A percentile compares a stretch with the other conserved stretches of the same genome.
These are phyloP conservation scores for Silene uniflora DNA, from an alignment of 148 eudicot species.

Conservation along the genomic window DNA sequence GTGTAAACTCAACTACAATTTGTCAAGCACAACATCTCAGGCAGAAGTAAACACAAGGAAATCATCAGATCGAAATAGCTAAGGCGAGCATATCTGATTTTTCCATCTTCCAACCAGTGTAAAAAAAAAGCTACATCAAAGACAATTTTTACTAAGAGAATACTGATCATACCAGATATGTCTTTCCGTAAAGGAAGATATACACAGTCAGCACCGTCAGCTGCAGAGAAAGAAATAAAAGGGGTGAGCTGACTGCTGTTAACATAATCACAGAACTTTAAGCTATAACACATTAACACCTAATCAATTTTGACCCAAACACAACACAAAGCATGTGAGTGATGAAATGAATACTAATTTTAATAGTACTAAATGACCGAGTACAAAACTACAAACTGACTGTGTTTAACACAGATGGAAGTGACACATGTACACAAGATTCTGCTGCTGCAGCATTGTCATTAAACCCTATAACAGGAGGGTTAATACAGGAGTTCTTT, in stretches of 20 bases:
- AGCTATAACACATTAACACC: too few species aligned
- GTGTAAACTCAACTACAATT: neutral
- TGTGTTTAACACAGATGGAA: neutral
- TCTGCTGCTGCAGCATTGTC: too few species aligned
- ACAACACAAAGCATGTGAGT: neutral
- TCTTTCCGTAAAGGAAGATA: slow-evolving; percentile 86
- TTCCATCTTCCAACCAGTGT: neutral
- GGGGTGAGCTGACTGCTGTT: neutral
- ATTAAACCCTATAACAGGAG: too few species aligned
- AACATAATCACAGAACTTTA: neutral
- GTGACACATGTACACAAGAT: neutral
- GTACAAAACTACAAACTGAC: neutral
- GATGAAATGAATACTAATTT: too few species aligned
- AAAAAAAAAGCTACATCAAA: neutral
- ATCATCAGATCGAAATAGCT: neutral
- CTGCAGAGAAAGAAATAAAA: slow-evolving; percentile 46
- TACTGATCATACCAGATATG: slow-evolving; percentile 59
- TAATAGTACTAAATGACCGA: too few species aligned
- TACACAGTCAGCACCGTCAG: slow-evolving; percentile 96
- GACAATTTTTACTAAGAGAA: too few species aligned
- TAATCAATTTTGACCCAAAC: neutral
- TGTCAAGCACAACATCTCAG: neutral
- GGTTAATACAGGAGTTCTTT: too few species aligned
- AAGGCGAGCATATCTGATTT: neutral
- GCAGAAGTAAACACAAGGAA: neutral